Percentiles rank a stretch among this genome's conserved stretches.
Evolutionary conservation across 2,329 filamentous ascomycete species (phyloP).

Genomic region (Neonectria coccinea): DNA sequence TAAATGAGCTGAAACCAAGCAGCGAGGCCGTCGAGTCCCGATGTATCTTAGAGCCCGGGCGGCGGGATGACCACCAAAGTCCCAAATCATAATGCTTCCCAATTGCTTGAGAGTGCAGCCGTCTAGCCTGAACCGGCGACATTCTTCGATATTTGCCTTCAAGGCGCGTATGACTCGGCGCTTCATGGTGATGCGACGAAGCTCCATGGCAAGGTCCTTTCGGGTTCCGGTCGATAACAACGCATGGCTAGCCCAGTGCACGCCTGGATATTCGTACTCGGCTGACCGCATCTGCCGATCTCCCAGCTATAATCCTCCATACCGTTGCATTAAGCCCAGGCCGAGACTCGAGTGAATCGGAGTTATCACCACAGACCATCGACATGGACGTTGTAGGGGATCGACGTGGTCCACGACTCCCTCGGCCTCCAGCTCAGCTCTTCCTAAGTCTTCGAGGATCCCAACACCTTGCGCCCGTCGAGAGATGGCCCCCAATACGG

Average conservation of each 20-base stretch:
- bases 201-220: background rate
- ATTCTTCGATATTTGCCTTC: constrained; percentile 24
- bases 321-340: background rate
- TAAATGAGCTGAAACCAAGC: constrained; percentile 25
- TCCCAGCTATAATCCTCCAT: background rate
- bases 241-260: background rate
- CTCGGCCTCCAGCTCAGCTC: too few relatives aligned
- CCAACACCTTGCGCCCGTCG: background rate
- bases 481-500: background rate
- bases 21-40: constrained; percentile 7
- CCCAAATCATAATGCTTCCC: constrained; percentile 15
- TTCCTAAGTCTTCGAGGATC: too few relatives aligned
- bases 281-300: background rate
- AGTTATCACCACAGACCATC: background rate
- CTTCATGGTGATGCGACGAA: constrained; percentile 9
- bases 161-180: constrained; percentile 5
- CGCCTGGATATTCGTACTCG: background rate
- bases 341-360: background rate
- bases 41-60: constrained; percentile 1
- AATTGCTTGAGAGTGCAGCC: background rate
- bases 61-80: constrained; percentile 30
- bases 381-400: background rate
- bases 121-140: constrained; percentile 21
- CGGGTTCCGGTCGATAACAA: background rate
- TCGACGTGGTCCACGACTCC: background rate